Evolutionary conservation across 495 filamentous ascomycete genomes (phyloP), one percentile per base, ranked within the genome.

Genomic region (Neurospora hispaniola): DNA sequence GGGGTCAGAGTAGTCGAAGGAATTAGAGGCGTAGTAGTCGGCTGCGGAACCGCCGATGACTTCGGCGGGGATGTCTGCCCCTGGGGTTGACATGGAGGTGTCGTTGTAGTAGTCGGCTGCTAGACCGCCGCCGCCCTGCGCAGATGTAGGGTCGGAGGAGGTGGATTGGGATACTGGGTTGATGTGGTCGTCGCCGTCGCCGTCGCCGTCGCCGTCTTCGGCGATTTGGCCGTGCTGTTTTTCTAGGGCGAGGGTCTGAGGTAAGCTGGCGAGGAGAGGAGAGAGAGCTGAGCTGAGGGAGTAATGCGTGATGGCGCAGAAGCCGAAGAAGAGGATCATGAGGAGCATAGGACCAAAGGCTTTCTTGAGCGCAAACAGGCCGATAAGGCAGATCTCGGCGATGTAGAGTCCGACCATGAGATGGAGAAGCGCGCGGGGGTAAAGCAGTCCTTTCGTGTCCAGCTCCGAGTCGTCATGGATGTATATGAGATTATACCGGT

Each of bases 401-500:
- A 97, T 82, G 79, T 97, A 97, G 38, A 94, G 87, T 20, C 94
- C 94, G 1, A 91, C 89, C 44, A 93, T 89, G 69, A 94, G 88
- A 42, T 97, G 94, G 77, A 94, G 91, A 70, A 97, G 78, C 1
- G 91, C 94, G 16, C 89, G 87, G 0, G 91, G 88, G 80, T 96
- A 97, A 43, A 89, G 86, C 68, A 90, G 87, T 38, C 94, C 94
- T 76, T 94, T 92, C 59, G 93, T 97, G 80, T 97, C 94, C 77
- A 94, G 89, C 72, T 87, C 79, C 31, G 90, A 85, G 54, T 66
- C 54, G 75, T 93, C 89, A 72, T 89, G 91, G 23, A 95, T 90
- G 80, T 92, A 97, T 62, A 97, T 85, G 71, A 97, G 78, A 78
- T 94, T 93, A 85, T 97, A 97, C 10, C 92, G 89, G 84, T 93